These are phyloP conservation scores for Cavenderia fasciculata DNA, from an alignment of 78 protist genomes.

Conservation along the genomic window DNA sequence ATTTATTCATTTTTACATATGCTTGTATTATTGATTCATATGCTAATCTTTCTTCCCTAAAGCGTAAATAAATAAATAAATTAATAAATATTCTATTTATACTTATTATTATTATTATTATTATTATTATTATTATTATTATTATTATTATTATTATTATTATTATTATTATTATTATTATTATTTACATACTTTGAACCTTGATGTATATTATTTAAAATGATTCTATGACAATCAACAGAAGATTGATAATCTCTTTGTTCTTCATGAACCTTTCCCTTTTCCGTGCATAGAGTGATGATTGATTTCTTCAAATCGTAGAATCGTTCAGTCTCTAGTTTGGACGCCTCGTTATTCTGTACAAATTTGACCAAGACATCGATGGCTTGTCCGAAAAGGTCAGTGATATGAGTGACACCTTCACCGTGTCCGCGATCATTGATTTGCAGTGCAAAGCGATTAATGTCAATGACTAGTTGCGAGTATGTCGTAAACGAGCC, in stretches of 20 bases:
- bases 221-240: not conserved
- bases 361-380: too few relatives aligned
- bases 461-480: slow-evolving; percentile 1
- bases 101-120: too few relatives aligned
- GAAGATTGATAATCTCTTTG: not conserved
- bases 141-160: too few relatives aligned
- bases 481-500: slow-evolving; percentile 18
- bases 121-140: too few relatives aligned
- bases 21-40: slow-evolving; percentile 26
- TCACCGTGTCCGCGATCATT: not conserved
- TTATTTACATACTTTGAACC: not conserved
- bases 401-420: too few relatives aligned
- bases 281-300: too few relatives aligned
- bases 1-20: not conserved
- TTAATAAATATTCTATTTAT: not conserved
- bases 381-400: too few relatives aligned
- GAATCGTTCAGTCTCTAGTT: too few relatives aligned
- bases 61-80: not conserved
- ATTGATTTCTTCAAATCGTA: too few relatives aligned
- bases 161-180: too few relatives aligned
- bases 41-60: slow-evolving; percentile 24
- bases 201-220: not conserved
- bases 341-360: too few relatives aligned
- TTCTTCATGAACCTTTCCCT: too few relatives aligned
- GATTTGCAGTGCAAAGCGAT: not conserved